Evolutionary conservation across 1,284 basidiomycete species (phyloP).

Genomic region (Cutaneotrichosporon arboriforme): DNA sequence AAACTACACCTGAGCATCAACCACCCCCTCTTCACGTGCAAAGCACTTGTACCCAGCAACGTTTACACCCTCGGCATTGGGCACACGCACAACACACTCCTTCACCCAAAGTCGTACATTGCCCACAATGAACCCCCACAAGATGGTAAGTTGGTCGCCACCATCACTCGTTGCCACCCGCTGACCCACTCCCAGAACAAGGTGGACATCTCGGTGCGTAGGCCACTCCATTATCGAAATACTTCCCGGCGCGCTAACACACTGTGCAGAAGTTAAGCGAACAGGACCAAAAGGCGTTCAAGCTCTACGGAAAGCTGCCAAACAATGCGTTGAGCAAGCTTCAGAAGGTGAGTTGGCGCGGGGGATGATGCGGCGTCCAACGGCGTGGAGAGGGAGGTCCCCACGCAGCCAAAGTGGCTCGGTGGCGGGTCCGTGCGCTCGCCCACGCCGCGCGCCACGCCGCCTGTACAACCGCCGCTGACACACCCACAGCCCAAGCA

Average conservation of each 20-base stretch:
- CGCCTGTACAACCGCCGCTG: neutral
- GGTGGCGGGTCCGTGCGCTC: neutral
- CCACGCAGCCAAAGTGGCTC: no score
- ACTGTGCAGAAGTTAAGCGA: slow-evolving; percentile 70
- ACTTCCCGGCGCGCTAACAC: neutral
- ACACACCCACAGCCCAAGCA: slow-evolving; percentile 49
- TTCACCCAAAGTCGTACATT: no score
- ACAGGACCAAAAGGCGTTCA: slow-evolving; percentile 91
- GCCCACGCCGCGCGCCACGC: neutral
- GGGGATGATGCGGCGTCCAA: slow-evolving; percentile 1
- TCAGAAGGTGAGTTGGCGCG: slow-evolving; percentile 86
- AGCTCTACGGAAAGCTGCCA: slow-evolving; percentile 89
- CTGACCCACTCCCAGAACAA: slow-evolving; percentile 40
- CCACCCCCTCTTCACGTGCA: no score
- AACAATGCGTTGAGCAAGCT: slow-evolving; percentile 92
- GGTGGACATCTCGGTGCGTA: slow-evolving; percentile 46
- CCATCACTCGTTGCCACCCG: neutral
- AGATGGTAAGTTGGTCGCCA: slow-evolving; percentile 25
- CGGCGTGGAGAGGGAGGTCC: no score
- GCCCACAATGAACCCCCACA: slow-evolving; percentile 43
- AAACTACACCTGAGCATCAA: no score
- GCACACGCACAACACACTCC: no score
- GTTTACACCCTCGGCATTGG: no score
- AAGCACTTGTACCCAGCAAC: no score
- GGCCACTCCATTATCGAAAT: no score